Conservation (phyloP, 352 stramenopile genomes). For the Phytopythium chamaehyphon region DNA sequence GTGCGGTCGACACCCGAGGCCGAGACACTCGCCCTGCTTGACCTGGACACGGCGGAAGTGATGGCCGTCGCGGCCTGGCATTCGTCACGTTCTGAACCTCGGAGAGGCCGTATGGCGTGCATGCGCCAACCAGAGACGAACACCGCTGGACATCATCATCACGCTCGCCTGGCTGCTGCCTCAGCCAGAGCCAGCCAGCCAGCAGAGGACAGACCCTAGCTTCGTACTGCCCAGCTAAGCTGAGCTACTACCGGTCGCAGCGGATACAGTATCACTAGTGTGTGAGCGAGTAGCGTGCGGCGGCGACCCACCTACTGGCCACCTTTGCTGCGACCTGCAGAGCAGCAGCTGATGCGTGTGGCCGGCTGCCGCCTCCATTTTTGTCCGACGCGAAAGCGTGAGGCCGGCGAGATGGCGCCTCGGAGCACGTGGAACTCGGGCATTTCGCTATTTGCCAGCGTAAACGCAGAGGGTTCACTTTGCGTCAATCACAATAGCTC, state of each 20-base stretch:
- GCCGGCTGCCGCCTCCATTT: too few species aligned
- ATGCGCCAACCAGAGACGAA: too few species aligned
- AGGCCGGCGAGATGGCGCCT: not conserved
- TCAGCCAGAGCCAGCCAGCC: too few species aligned
- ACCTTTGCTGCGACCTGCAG: not conserved
- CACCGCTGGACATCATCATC: not conserved
- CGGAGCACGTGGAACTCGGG: not conserved
- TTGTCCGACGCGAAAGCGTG: not conserved
- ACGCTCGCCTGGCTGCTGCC: not conserved
- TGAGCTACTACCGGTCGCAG: not conserved
- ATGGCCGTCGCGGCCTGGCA: too few species aligned
- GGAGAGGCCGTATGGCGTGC: too few species aligned
- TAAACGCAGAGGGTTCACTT: not conserved
- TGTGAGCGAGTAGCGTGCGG: not conserved
- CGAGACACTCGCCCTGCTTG: too few species aligned
- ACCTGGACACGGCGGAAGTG: too few species aligned
- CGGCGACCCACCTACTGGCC: not conserved
- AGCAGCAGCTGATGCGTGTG: not conserved
- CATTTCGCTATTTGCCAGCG: slow-evolving; percentile 5
- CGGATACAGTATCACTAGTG: not conserved
- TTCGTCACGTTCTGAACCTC: too few species aligned
- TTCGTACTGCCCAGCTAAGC: not conserved
- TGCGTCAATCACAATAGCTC: not conserved
- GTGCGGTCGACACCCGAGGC: too few species aligned
- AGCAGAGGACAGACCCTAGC: not conserved